Conservation (phyloP, 2,329 filamentous ascomycete species). For the Aureobasidium sp. region DNA sequence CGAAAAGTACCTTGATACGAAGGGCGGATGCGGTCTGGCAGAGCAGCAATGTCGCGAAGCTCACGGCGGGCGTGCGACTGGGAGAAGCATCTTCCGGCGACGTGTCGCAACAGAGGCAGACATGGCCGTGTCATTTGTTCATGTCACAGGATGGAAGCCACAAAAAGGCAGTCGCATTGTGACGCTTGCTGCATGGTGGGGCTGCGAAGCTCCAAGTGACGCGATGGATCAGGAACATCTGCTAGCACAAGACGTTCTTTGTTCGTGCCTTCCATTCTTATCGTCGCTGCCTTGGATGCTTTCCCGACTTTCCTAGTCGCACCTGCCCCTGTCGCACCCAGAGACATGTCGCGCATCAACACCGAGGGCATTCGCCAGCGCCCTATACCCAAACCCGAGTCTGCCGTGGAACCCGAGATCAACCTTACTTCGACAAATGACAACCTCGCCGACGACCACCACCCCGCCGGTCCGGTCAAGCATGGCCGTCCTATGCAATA, state of each 20-base stretch:
- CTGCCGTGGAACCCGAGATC: constrained; percentile 7
- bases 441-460: constrained; percentile 12
- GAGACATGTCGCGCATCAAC: constrained; percentile 8
- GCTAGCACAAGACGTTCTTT: not conserved
- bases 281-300: not conserved
- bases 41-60: constrained; percentile 41
- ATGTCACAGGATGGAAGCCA: constrained; percentile 14
- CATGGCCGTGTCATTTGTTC: constrained; percentile 23
- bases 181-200: not conserved
- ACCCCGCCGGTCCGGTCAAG: constrained; percentile 28
- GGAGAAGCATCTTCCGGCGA: constrained; percentile 38
- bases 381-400: not conserved
- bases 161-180: not conserved
- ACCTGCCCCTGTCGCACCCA: not conserved
- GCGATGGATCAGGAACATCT: not conserved
- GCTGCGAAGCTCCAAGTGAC: not conserved
- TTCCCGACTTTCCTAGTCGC: not conserved
- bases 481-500: constrained; percentile 34
- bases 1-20: constrained; percentile 52
- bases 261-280: not conserved
- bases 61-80: constrained; percentile 36
- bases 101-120: constrained; percentile 19
- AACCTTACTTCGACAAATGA: not conserved
- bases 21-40: constrained; percentile 52
- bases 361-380: constrained; percentile 6